These are phyloP conservation scores for Candida gorgasii DNA, from an alignment of 805 yeast species.

Conservation along the genomic window DNA sequence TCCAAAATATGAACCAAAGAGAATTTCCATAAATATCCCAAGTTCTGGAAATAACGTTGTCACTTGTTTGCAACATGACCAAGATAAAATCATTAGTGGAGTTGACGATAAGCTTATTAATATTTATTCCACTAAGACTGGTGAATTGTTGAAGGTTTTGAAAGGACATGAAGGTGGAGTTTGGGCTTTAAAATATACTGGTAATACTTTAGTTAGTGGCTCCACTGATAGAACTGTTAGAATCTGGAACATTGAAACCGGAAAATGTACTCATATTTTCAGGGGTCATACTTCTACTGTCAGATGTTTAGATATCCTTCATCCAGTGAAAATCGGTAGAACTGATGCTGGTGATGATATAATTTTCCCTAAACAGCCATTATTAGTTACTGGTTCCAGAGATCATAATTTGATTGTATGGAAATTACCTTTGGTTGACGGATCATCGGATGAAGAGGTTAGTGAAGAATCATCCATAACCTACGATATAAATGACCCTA, in stretches of 20 bases:
- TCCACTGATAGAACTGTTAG: constrained; percentile 93
- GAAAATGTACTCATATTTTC: constrained; percentile 87
- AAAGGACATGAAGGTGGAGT: constrained; percentile 97
- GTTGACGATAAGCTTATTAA: constrained; percentile 85
- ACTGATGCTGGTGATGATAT: constrained; percentile 59
- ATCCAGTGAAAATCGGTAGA: constrained; percentile 63
- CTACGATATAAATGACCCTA: constrained; percentile 37
- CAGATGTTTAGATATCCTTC: constrained; percentile 82
- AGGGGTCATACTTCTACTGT: constrained; percentile 92
- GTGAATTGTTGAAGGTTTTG: constrained; percentile 60
- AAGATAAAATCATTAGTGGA: constrained; percentile 86
- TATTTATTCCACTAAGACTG: constrained; percentile 76
- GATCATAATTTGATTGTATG: constrained; percentile 48
- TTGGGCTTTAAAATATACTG: constrained; percentile 92
- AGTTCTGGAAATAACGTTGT: constrained; percentile 79
- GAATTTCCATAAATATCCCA: constrained; percentile 51
- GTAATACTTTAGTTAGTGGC: constrained; percentile 85
- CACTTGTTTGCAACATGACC: constrained; percentile 92
- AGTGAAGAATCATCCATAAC: constrained; percentile 20
- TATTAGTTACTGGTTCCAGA: constrained; percentile 54
- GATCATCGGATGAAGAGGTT: constrained; percentile 37
- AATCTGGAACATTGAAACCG: constrained; percentile 86
- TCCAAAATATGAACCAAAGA: constrained; percentile 65
- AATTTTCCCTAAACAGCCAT: constrained; percentile 61
- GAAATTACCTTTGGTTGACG: constrained; percentile 53